A percentile compares a stretch with the other conserved stretches of the same genome.
Conservation (phyloP, 1,284 basidiomycete species). For the Microstroma glucosiphilum region DNA sequence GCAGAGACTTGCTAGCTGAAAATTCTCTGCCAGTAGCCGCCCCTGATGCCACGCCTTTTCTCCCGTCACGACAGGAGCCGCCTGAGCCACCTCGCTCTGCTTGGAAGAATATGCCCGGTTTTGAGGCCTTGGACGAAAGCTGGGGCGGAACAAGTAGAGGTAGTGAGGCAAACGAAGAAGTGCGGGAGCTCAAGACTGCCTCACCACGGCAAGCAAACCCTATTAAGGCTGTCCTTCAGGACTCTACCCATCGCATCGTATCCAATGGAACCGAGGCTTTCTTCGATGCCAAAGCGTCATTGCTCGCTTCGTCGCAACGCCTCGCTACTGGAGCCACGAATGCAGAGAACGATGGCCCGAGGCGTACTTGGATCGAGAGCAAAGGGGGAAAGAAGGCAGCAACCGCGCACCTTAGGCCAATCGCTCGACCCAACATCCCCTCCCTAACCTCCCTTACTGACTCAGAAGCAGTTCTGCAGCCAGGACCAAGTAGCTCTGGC, state of each 20-base stretch:
- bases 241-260: constrained; percentile 3
- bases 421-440: background rate
- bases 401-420: background rate
- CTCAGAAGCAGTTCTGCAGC: background rate
- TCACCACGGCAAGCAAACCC: constrained; percentile 10
- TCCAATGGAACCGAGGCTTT: constrained; percentile 1
- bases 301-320: background rate
- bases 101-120: constrained; percentile 11
- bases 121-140: constrained; percentile 11
- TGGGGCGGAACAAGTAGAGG: constrained; percentile 4
- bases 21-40: too few species aligned
- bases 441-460: background rate
- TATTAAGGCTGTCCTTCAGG: constrained; percentile 9
- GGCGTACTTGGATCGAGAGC: constrained; percentile 4
- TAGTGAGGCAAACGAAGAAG: background rate
- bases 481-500: background rate
- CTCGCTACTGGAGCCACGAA: background rate
- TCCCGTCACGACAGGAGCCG: background rate
- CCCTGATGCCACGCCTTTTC: too few species aligned
- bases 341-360: background rate
- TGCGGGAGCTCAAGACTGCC: background rate
- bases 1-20: too few species aligned
- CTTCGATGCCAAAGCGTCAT: background rate
- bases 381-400: background rate
- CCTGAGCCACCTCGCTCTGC: background rate